A percentile compares a stretch with the other conserved stretches of the same genome.
These are phyloP conservation scores for Coelastrella sp. DNA, from an alignment of 139 green algal genomes.

Conservation along the genomic window DNA sequence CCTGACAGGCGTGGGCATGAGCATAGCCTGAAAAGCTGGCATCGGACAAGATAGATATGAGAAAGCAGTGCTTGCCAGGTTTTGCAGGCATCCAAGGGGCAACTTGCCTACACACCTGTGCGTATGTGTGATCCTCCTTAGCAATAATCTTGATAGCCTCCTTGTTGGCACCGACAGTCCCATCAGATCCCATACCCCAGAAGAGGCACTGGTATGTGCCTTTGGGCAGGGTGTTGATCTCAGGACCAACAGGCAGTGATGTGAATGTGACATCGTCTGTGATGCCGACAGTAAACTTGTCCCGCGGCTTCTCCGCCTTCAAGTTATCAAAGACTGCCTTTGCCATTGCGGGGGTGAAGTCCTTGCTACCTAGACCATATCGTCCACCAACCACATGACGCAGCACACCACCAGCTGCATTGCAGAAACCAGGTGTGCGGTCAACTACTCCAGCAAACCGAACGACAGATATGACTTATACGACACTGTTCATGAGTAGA, in stretches of 20 bases:
- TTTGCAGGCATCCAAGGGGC: too few relatives aligned
- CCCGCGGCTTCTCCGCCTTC: slow-evolving; percentile 40
- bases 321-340: slow-evolving; percentile 69
- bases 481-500: too few relatives aligned
- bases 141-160: slow-evolving; percentile 75
- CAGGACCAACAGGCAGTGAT: slow-evolving; percentile 43
- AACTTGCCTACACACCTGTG: slow-evolving; percentile 48
- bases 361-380: slow-evolving; percentile 72
- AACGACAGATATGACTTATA: not conserved
- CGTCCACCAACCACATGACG: slow-evolving; percentile 60
- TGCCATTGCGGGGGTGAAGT: slow-evolving; percentile 70
- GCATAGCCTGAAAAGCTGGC: too few relatives aligned
- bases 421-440: too few relatives aligned
- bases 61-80: too few relatives aligned
- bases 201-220: slow-evolving; percentile 71
- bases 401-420: slow-evolving; percentile 29
- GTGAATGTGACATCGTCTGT: slow-evolving; percentile 65
- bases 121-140: slow-evolving; percentile 45
- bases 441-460: too few relatives aligned
- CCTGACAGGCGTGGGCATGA: too few relatives aligned
- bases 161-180: slow-evolving; percentile 75
- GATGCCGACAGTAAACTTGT: slow-evolving; percentile 56
- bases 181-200: slow-evolving; percentile 71
- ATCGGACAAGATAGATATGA: too few relatives aligned
- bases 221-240: slow-evolving; percentile 57